Conservation (phyloP, 352 stramenopile species). For the Phytophthora pluvialis region DNA sequence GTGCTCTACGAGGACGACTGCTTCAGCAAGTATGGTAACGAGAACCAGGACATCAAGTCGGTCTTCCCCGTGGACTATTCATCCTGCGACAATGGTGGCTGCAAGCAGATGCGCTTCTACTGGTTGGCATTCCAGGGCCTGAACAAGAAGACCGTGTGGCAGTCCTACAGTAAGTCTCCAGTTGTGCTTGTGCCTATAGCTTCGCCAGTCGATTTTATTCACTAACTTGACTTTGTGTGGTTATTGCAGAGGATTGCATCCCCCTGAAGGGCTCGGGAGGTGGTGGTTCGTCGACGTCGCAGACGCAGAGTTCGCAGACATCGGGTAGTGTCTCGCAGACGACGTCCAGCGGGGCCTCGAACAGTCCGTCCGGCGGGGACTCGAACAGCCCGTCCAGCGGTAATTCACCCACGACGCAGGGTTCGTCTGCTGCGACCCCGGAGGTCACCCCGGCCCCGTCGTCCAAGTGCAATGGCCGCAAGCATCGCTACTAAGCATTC, state of each 20-base stretch:
- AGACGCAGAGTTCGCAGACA: conserved; percentile 15
- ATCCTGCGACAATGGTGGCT: conserved; percentile 33
- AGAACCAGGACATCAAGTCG: conserved; percentile 48
- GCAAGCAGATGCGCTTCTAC: conserved; percentile 52
- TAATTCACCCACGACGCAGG: conserved; percentile 18
- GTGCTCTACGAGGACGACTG: conserved; percentile 44
- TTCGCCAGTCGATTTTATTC: background rate
- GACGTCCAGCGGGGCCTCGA: conserved; percentile 16
- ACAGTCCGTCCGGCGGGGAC: conserved; percentile 8
- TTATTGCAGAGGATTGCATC: conserved; percentile 42
- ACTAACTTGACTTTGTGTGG: conserved; percentile 9
- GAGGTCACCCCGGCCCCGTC: conserved; percentile 32
- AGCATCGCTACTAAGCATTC: conserved; percentile 27
- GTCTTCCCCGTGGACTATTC: conserved; percentile 52
- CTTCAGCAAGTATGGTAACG: conserved; percentile 39
- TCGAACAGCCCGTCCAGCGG: conserved; percentile 15
- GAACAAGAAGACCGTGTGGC: conserved; percentile 46
- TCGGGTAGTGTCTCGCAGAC: conserved; percentile 23
- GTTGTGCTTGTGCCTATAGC: background rate
- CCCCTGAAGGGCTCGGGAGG: conserved; percentile 35
- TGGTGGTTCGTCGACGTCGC: conserved; percentile 19
- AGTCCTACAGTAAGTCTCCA: conserved; percentile 47
- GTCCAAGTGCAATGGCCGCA: conserved; percentile 36
- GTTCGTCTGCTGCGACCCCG: conserved; percentile 19
- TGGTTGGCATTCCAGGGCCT: conserved; percentile 49